Conservation (phyloP, 495 filamentous ascomycete species). For the Neurospora cerealis region DNA sequence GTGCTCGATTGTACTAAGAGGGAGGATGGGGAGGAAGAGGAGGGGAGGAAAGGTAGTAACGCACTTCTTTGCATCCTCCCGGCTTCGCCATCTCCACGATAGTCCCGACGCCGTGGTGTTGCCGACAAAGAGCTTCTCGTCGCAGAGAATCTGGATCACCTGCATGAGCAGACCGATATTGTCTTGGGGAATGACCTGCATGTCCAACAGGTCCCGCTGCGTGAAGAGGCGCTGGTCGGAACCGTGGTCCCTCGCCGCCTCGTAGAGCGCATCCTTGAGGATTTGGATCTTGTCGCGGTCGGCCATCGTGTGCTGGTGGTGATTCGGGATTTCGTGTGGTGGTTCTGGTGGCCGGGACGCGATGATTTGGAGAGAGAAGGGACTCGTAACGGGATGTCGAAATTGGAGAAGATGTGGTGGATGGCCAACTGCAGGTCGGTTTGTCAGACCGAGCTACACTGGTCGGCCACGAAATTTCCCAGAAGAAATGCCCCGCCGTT, state of each 20-base stretch:
- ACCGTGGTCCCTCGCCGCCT: conserved; percentile 21
- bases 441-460: background rate
- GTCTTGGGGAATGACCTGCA: conserved; percentile 50
- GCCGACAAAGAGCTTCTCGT: conserved; percentile 59
- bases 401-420: background rate
- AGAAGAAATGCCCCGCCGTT: conserved; percentile 14
- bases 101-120: conserved; percentile 43
- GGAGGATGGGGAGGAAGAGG: background rate
- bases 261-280: conserved; percentile 26
- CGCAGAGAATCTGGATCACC: conserved; percentile 50
- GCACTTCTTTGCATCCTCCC: conserved; percentile 64
- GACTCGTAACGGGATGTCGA: background rate
- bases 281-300: conserved; percentile 16
- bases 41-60: conserved; percentile 3
- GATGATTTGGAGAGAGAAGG: background rate
- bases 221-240: conserved; percentile 47
- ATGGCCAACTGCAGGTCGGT: background rate
- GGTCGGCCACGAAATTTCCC: conserved; percentile 12
- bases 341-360: background rate
- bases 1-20: background rate
- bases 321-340: background rate
- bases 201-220: conserved; percentile 55
- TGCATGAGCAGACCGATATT: conserved; percentile 47
- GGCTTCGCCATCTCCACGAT: conserved; percentile 56
- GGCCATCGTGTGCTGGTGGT: conserved; percentile 9